Conservation (phyloP, 257 asterid species). For the Scutellaria galericulata region DNA sequence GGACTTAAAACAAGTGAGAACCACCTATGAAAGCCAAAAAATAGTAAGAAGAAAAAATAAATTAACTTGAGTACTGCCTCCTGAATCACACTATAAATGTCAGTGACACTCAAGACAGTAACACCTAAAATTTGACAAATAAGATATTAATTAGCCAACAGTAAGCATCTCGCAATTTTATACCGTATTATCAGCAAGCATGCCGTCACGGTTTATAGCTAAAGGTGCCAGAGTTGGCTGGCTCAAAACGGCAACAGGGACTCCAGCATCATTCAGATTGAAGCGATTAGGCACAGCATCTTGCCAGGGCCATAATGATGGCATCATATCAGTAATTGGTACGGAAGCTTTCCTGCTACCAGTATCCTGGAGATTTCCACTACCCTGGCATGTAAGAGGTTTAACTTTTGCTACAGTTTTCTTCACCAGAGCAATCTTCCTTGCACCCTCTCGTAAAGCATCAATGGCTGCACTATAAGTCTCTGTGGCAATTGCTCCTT, state of each 20-base stretch:
- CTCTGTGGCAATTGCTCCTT: slow-evolving; percentile 65
- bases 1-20: slow-evolving; percentile 75
- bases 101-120: slow-evolving; percentile 12
- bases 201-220: slow-evolving; percentile 67
- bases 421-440: slow-evolving; percentile 58
- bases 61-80: not conserved
- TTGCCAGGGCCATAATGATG: slow-evolving; percentile 70
- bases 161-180: not conserved
- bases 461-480: slow-evolving; percentile 65
- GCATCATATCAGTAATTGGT: slow-evolving; percentile 48
- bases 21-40: slow-evolving; percentile 53
- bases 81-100: slow-evolving; percentile 15
- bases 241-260: slow-evolving; percentile 46
- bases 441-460: slow-evolving; percentile 62
- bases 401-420: slow-evolving; percentile 49
- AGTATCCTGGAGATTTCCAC: slow-evolving; percentile 53
- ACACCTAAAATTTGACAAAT: not conserved
- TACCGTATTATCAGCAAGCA: slow-evolving; percentile 69
- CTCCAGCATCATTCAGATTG: slow-evolving; percentile 62
- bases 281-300: slow-evolving; percentile 54
- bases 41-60: slow-evolving; percentile 25
- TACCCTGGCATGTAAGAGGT: slow-evolving; percentile 51
- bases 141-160: slow-evolving; percentile 21
- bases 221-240: slow-evolving; percentile 66
- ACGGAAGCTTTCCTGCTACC: slow-evolving; percentile 47